Percentiles rank a stretch among this genome's conserved stretches.
phyloP scores from a whole-genome alignment of 2,329 filamentous ascomycete genomes.

The Colletotrichum scovillei region DNA sequence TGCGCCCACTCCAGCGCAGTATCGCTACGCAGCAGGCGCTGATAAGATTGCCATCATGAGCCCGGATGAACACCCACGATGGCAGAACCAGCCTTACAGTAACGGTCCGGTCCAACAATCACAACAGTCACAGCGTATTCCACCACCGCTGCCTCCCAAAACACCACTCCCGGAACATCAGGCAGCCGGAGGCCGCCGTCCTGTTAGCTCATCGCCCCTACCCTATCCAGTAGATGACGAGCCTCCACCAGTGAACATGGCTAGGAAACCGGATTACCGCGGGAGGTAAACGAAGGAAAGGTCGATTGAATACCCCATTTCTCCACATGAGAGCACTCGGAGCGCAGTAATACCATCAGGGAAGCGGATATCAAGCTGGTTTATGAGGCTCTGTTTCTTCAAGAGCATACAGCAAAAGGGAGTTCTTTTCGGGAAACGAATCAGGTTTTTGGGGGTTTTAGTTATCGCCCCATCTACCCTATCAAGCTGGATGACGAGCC shows the following conservation, averaged over 20 bases:
- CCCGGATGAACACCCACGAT: constrained; percentile 67
- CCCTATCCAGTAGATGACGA: constrained; percentile 86
- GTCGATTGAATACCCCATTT: neutral
- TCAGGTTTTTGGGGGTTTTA: neutral
- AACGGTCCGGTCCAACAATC: constrained; percentile 34
- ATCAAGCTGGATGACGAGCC: too few relatives aligned
- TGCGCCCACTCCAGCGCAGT: constrained; percentile 70
- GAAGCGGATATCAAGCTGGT: neutral
- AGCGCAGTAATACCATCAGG: neutral
- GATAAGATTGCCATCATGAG: constrained; percentile 77
- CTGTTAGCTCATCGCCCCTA: constrained; percentile 51
- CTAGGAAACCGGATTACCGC: constrained; percentile 82
- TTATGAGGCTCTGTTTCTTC: neutral
- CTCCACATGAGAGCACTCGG: neutral
- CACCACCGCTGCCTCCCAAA: constrained; percentile 82
- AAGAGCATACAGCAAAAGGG: neutral
- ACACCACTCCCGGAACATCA: constrained; percentile 73
- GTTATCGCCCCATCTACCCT: too few relatives aligned
- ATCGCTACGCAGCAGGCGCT: constrained; percentile 65
- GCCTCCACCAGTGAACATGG: constrained; percentile 87
- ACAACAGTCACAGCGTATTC: constrained; percentile 49
- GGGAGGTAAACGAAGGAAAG: constrained; percentile 50
- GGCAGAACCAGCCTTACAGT: constrained; percentile 43
- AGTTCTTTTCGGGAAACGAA: constrained; percentile 4
- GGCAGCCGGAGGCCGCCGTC: constrained; percentile 47